Conservation (phyloP, 768 basidiomycete species). For the Lactarius pseudohatsudake region DNA sequence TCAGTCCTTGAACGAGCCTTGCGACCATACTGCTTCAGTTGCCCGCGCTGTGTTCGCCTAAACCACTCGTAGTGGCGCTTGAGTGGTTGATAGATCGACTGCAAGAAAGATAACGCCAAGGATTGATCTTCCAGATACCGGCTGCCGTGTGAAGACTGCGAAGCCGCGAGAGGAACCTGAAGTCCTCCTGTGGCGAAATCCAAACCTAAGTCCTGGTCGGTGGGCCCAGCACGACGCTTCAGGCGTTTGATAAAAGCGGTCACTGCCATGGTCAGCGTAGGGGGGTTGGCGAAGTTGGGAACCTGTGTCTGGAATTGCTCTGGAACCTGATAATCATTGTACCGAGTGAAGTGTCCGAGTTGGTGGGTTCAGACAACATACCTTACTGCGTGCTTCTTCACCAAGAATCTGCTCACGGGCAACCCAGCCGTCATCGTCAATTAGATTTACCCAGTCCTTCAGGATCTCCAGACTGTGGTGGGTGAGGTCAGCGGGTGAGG, state of each 20-base stretch:
- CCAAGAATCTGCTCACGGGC: conserved; percentile 95
- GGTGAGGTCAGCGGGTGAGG: not conserved
- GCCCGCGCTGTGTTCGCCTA: conserved; percentile 88
- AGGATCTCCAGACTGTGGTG: conserved; percentile 76
- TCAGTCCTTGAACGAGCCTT: conserved; percentile 84
- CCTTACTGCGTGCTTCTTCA: conserved; percentile 94
- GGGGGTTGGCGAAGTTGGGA: conserved; percentile 92
- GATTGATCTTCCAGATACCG: conserved; percentile 58
- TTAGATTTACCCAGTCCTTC: conserved; percentile 84
- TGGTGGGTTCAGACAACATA: conserved; percentile 32
- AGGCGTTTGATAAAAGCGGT: conserved; percentile 86
- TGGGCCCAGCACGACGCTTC: conserved; percentile 46
- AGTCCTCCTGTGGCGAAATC: conserved; percentile 50
- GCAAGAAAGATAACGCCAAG: conserved; percentile 66
- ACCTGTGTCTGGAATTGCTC: conserved; percentile 90
- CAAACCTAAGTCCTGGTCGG: conserved; percentile 66
- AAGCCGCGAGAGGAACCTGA: conserved; percentile 51
- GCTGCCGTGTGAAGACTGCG: conserved; percentile 25
- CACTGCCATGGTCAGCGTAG: conserved; percentile 91
- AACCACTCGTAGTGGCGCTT: conserved; percentile 97
- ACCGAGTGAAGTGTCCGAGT: not conserved
- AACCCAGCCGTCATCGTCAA: conserved; percentile 95
- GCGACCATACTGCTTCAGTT: conserved; percentile 87
- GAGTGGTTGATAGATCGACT: conserved; percentile 77
- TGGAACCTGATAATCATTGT: conserved; percentile 59